Percentiles rank a stretch among this genome's conserved stretches.
phyloP scores from a whole-genome alignment of 1,284 basidiomycete genomes.

The Apiotrichum gracile region DNA sequence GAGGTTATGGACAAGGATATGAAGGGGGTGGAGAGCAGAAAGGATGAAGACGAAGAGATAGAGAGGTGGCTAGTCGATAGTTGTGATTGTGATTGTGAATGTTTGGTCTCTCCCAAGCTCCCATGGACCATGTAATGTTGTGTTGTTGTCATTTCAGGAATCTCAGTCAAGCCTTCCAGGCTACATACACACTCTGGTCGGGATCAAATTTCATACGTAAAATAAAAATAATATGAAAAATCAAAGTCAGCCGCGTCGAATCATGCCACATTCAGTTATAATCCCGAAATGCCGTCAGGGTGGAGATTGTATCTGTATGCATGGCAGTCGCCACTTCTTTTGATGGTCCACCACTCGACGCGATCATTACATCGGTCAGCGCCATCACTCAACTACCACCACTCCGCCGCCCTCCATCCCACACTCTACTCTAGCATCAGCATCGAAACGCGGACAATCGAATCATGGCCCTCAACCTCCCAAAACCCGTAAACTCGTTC shows the following conservation, averaged over 20 bases:
- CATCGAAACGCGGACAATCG: too few relatives aligned
- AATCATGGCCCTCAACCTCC: constrained; percentile 44
- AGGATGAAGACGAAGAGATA: too few relatives aligned
- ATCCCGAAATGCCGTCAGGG: background rate
- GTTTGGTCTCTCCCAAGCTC: too few relatives aligned
- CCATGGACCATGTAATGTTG: background rate
- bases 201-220: background rate
- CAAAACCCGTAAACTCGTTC: constrained; percentile 44
- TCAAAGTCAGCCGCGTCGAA: background rate
- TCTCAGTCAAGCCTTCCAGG: too few relatives aligned
- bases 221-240: background rate
- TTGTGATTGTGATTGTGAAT: background rate
- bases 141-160: background rate
- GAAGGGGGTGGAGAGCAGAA: too few relatives aligned
- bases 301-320: background rate
- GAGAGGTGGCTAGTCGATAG: too few relatives aligned
- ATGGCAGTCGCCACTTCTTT: background rate
- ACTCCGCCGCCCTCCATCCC: background rate
- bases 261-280: background rate
- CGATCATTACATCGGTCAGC: too few relatives aligned
- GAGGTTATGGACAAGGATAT: too few relatives aligned
- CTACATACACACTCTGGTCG: too few relatives aligned
- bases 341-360: background rate
- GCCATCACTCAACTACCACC: too few relatives aligned
- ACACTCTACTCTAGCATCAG: too few relatives aligned